phyloP scores from a whole-genome alignment of 441 rosid genomes.

The Daphne laureola region DNA sequence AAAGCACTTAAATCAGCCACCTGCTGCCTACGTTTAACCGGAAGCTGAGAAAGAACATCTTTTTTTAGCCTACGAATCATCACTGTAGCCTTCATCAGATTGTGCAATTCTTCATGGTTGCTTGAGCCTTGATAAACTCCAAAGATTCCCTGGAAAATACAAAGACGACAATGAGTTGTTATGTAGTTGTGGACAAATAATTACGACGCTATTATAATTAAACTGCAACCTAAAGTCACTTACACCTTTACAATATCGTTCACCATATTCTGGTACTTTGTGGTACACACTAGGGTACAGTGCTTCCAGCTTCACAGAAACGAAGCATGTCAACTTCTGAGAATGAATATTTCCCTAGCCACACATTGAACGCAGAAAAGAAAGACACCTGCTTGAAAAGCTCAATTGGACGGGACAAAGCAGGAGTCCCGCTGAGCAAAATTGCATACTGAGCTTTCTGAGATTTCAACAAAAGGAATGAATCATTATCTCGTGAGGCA shows the following conservation, averaged over 20 bases:
- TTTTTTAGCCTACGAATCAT: slow-evolving; percentile 96
- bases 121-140: slow-evolving; percentile 93
- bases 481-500: no score
- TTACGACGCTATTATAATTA: not conserved
- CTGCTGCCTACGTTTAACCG: slow-evolving; percentile 92
- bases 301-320: slow-evolving; percentile 73
- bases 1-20: slow-evolving; percentile 26
- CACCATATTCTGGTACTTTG: slow-evolving; percentile 82
- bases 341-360: slow-evolving; percentile 10
- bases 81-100: slow-evolving; percentile 91
- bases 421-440: slow-evolving; percentile 95
- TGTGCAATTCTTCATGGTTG: slow-evolving; percentile 98
- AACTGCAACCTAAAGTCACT: slow-evolving; percentile 22
- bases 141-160: slow-evolving; percentile 56
- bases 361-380: slow-evolving; percentile 4
- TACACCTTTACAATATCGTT: slow-evolving; percentile 89
- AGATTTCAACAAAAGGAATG: slow-evolving; percentile 19
- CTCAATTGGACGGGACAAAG: slow-evolving; percentile 94
- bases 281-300: slow-evolving; percentile 80
- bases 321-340: slow-evolving; percentile 9
- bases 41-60: slow-evolving; percentile 90
- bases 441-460: slow-evolving; percentile 91
- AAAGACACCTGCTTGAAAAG: slow-evolving; percentile 75
- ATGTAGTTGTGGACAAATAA: slow-evolving; percentile 3
- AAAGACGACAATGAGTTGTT: slow-evolving; percentile 9